These are phyloP conservation scores for Salix udensis DNA, from an alignment of 345 rosid species.

Conservation along the genomic window DNA sequence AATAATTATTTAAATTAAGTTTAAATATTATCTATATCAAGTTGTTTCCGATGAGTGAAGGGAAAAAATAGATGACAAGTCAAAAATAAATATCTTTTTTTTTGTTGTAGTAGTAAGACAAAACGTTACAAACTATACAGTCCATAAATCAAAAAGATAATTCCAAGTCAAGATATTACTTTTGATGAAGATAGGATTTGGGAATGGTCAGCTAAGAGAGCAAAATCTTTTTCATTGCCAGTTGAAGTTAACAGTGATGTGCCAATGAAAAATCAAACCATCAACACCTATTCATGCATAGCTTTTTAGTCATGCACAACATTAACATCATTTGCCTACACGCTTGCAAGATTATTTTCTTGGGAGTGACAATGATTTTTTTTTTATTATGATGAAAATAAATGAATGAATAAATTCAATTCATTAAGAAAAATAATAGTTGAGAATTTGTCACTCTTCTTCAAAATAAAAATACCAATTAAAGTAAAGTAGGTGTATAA, in stretches of 20 bases:
- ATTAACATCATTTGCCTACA: too few species aligned
- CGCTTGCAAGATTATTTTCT: background rate
- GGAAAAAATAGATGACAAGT: slow-evolving; percentile 4
- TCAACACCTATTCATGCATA: background rate
- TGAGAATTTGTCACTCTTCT: background rate
- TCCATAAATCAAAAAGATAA: background rate
- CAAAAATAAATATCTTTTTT: background rate
- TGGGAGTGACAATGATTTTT: background rate
- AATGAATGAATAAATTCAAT: background rate
- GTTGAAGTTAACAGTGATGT: background rate
- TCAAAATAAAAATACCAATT: background rate
- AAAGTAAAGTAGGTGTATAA: background rate
- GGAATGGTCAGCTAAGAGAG: background rate
- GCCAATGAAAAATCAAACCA: background rate
- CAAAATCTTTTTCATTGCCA: background rate
- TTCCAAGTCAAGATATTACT: background rate
- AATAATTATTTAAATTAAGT: too few species aligned
- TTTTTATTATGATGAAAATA: background rate
- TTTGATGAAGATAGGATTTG: background rate
- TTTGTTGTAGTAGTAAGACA: background rate
- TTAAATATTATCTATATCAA: background rate
- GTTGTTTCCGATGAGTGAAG: background rate
- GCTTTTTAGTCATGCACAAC: background rate
- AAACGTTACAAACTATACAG: background rate
- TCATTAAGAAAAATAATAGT: background rate